Conservation (phyloP, 2,329 filamentous ascomycete species). For the Nakataea oryzae region DNA sequence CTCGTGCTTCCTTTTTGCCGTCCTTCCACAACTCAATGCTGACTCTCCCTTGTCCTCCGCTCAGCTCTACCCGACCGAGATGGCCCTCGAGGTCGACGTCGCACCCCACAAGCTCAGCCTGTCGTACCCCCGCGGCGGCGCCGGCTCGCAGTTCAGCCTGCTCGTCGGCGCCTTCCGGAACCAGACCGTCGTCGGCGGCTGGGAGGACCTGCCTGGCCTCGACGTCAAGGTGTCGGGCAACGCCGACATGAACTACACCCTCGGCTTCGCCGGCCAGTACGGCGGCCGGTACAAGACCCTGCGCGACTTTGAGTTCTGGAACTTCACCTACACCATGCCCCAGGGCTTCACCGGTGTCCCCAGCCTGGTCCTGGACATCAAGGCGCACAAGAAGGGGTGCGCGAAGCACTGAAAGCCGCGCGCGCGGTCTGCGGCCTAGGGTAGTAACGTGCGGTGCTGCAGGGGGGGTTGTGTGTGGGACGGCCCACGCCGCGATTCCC, state of each 20-base stretch:
- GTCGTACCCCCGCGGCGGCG: constrained; percentile 41
- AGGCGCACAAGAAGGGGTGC: constrained; percentile 1
- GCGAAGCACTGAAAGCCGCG: too few species aligned
- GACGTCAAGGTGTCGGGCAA: constrained; percentile 33
- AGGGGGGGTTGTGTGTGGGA: too few species aligned
- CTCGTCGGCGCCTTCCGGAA: constrained; percentile 34
- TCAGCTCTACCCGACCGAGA: constrained; percentile 21
- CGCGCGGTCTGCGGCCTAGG: too few species aligned
- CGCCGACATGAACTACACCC: constrained; percentile 23
- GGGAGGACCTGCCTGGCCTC: constrained; percentile 37
- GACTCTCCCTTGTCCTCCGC: constrained; percentile 16
- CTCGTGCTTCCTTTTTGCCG: too few species aligned
- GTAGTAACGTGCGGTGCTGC: too few species aligned
- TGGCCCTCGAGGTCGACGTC: constrained; percentile 27
- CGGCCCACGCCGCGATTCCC: too few species aligned
- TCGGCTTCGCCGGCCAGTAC: constrained; percentile 30
- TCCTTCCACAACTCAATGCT: too few species aligned
- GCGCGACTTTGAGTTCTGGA: constrained; percentile 35
- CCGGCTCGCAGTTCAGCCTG: constrained; percentile 37
- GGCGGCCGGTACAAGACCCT: constrained; percentile 20
- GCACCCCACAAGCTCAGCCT: constrained; percentile 32
- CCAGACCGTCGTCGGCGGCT: constrained; percentile 30
- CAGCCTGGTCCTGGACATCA: constrained; percentile 8
- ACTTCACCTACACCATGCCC: constrained; percentile 31
- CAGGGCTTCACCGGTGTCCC: constrained; percentile 13